Percentiles rank a stretch among this genome's conserved stretches.
Conservation (phyloP, 768 basidiomycete genomes). For the Amanita muscaria region DNA sequence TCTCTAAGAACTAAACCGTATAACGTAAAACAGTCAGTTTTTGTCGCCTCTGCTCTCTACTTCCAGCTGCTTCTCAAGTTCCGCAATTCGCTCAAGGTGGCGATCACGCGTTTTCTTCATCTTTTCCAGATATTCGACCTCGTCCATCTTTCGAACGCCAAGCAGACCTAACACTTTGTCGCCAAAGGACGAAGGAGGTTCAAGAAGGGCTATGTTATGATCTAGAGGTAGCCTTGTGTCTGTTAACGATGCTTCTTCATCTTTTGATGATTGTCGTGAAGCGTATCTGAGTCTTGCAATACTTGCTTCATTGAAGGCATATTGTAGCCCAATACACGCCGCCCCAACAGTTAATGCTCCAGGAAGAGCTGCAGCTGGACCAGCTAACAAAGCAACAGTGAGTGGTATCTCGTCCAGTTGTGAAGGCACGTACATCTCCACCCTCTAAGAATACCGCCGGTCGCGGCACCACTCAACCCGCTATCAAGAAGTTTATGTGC, state of each 20-base stretch:
- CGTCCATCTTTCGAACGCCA: slow-evolving; percentile 50
- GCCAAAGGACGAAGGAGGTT: slow-evolving; percentile 16
- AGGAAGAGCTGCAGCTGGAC: slow-evolving; percentile 43
- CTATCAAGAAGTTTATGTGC: slow-evolving; percentile 59
- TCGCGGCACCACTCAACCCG: slow-evolving; percentile 58
- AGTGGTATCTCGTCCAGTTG: not conserved
- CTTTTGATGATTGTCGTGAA: slow-evolving; percentile 18
- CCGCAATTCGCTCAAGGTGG: slow-evolving; percentile 47
- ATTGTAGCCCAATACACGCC: slow-evolving; percentile 55
- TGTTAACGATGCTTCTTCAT: slow-evolving; percentile 15
- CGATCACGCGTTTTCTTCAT: slow-evolving; percentile 49
- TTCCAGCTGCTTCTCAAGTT: slow-evolving; percentile 37
- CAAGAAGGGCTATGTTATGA: not conserved
- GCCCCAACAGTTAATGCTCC: slow-evolving; percentile 54
- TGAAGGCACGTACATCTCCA: slow-evolving; percentile 41
- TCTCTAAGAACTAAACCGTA: too few relatives aligned
- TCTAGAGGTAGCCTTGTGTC: slow-evolving; percentile 4
- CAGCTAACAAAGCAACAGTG: slow-evolving; percentile 37
- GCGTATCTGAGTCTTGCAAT: slow-evolving; percentile 53
- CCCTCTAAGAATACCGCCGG: slow-evolving; percentile 52
- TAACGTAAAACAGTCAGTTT: slow-evolving; percentile 14
- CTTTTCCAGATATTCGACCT: slow-evolving; percentile 62
- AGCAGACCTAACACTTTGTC: slow-evolving; percentile 36
- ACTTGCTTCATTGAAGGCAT: slow-evolving; percentile 59
- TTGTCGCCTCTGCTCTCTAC: slow-evolving; percentile 22